phyloP scores from a whole-genome alignment of 169 alveolate species.

The Plasmodium chabaudi region DNA sequence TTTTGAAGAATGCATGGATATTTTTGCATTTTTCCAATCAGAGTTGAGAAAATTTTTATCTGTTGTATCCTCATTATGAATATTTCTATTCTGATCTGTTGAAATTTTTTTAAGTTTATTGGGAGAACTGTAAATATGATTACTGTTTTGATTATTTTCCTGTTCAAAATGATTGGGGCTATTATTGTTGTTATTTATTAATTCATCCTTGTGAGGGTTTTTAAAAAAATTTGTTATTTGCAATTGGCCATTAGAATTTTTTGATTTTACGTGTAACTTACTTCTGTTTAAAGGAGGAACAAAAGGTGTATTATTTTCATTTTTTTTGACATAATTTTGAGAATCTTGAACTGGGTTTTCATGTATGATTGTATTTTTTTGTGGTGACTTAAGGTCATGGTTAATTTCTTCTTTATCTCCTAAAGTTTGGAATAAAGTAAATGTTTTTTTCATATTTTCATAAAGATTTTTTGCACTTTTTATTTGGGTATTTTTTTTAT shows the following conservation, averaged over 20 bases:
- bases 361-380: no score
- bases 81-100: not conserved
- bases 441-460: conserved; percentile 59
- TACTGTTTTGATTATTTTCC: no score
- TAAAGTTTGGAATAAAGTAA: conserved; percentile 23
- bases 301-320: not conserved
- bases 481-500: not conserved
- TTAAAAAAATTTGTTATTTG: conserved; percentile 51
- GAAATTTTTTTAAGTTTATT: not conserved
- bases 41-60: not conserved
- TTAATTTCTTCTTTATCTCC: no score
- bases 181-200: no score
- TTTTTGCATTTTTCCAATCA: not conserved
- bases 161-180: no score
- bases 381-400: no score
- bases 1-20: not conserved
- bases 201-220: not conserved
- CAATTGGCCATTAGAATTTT: conserved; percentile 21
- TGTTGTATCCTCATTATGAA: not conserved
- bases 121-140: no score
- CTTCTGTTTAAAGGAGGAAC: conserved; percentile 7
- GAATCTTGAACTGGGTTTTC: no score
- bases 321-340: not conserved
- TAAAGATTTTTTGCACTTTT: conserved; percentile 61
- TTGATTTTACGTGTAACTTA: conserved; percentile 2